Evolutionary conservation across 1,284 basidiomycete species (phyloP), one percentile per base, ranked within the genome.

Genomic region (Peniophora sp.): DNA sequence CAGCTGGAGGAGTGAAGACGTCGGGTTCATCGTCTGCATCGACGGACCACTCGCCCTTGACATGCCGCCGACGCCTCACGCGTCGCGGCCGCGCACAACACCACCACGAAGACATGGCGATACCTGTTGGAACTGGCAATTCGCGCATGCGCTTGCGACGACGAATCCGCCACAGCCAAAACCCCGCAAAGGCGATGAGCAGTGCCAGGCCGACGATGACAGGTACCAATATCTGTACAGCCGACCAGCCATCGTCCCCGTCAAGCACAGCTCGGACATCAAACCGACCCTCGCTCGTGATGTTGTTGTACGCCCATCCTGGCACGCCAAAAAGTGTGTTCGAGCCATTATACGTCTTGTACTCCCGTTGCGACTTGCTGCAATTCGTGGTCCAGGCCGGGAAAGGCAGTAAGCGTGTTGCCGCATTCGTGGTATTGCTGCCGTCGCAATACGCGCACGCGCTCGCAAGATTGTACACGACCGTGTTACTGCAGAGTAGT

Each of bases 221-320:
- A 24, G 58, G 57, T 22, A 57, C 51, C 10, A 55, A 54, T 20
- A 62, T 55, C 51, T 59, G 60, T 22, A 51, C 49, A 14, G 35
- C 46, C 15, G 18, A 27, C 11, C 47, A 49, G 24, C 36, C 3
- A 5, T 41, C 50, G 2, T 24, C 9, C 39, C n/a, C 39, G 20
- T 15, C n/a, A 22, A 17, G 39, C n/a, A 32, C 22, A 3, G 47
- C n/a, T n/a, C 37, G 49, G 51, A 51, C 51, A 37, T 20, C 24
- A 22, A 41, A 41, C 9, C 39, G n/a, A 22, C n/a, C n/a, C 22
- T 35, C 20, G 49, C n/a, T 14, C 14, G 14, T 24, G 54, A 54
- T 54, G 54, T 53, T 55, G 54, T 48, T 32, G 45, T 9, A 22
- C 15, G 39, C 39, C 39, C 39, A 41, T 10, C 9, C 15, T n/a